phyloP scores from a whole-genome alignment of 2,329 filamentous ascomycete genomes.

The Xylariaceae sp. region DNA sequence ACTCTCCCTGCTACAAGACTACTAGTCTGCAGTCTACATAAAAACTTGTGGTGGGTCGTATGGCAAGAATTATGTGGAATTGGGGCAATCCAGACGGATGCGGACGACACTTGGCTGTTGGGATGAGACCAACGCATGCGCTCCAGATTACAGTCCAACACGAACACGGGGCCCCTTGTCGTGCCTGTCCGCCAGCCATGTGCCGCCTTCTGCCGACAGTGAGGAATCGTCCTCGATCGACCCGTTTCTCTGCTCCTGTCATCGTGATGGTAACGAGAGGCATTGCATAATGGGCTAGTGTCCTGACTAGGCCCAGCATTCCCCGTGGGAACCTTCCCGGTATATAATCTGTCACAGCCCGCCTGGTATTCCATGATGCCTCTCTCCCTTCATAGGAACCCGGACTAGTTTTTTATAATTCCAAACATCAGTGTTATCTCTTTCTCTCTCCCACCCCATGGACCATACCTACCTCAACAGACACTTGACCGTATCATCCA shows the following conservation, averaged over 20 bases:
- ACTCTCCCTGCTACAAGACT: too few relatives aligned
- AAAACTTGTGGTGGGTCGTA: constrained; percentile 7
- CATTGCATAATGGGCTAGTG: constrained; percentile 1
- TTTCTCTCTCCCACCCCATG: not conserved
- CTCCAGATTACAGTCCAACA: not conserved
- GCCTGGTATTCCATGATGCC: not conserved
- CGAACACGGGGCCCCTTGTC: too few relatives aligned
- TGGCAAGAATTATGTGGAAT: constrained; percentile 7
- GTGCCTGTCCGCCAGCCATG: not conserved
- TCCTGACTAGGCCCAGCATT: not conserved
- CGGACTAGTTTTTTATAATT: not conserved
- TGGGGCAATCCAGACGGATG: constrained; percentile 12
- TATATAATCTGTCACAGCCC: constrained; percentile 5
- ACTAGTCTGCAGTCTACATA: not conserved
- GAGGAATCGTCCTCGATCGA: not conserved
- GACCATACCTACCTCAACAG: not conserved
- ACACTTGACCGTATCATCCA: too few relatives aligned
- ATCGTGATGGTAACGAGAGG: not conserved
- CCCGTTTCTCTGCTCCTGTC: not conserved
- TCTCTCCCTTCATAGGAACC: not conserved
- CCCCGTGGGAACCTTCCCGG: not conserved
- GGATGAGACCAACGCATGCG: not conserved
- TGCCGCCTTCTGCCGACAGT: not conserved
- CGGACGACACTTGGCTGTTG: constrained; percentile 9
- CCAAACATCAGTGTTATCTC: not conserved